Conservation (phyloP, 148 eudicot species). For the Selenicereus undatus region DNA sequence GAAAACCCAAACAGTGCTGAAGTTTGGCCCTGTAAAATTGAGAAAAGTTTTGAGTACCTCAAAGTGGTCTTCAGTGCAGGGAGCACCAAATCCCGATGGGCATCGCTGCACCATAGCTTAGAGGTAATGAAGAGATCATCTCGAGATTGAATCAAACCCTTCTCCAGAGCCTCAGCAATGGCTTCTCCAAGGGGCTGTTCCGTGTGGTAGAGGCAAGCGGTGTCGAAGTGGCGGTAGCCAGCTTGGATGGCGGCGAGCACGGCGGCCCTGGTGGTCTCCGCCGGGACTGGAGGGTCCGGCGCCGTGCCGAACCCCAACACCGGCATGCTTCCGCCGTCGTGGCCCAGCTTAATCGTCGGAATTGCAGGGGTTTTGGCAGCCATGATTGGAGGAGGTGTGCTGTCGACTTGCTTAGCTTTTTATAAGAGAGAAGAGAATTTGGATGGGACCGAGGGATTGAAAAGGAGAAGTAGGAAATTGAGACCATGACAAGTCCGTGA, state of each 20-base stretch:
- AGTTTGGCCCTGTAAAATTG: not conserved
- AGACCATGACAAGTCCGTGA: not conserved
- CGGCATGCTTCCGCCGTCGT: slow-evolving; percentile 19
- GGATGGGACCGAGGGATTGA: not conserved
- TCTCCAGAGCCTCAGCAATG: slow-evolving; percentile 20
- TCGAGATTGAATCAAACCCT: slow-evolving; percentile 19
- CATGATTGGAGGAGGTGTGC: not conserved
- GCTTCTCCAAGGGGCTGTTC: slow-evolving; percentile 32
- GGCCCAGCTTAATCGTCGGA: slow-evolving; percentile 12
- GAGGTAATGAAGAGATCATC: slow-evolving; percentile 31
- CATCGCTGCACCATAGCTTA: slow-evolving; percentile 32
- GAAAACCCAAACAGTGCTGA: too few species aligned
- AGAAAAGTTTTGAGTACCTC: not conserved
- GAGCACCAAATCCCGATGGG: slow-evolving; percentile 13
- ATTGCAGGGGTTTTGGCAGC: not conserved
- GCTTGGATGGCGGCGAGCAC: slow-evolving; percentile 15
- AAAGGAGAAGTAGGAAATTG: not conserved
- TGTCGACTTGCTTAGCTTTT: not conserved
- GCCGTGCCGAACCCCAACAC: slow-evolving; percentile 28
- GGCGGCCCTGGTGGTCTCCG: slow-evolving; percentile 5
- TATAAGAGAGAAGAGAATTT: not conserved
- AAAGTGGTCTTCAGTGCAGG: slow-evolving; percentile 18
- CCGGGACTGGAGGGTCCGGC: slow-evolving; percentile 17
- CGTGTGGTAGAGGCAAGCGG: slow-evolving; percentile 24
- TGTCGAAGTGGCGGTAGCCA: slow-evolving; percentile 30